Evolutionary conservation across 2,329 filamentous ascomycete species (phyloP), one percentile per base, ranked within the genome.

Genomic region (Fusarium redolens): DNA sequence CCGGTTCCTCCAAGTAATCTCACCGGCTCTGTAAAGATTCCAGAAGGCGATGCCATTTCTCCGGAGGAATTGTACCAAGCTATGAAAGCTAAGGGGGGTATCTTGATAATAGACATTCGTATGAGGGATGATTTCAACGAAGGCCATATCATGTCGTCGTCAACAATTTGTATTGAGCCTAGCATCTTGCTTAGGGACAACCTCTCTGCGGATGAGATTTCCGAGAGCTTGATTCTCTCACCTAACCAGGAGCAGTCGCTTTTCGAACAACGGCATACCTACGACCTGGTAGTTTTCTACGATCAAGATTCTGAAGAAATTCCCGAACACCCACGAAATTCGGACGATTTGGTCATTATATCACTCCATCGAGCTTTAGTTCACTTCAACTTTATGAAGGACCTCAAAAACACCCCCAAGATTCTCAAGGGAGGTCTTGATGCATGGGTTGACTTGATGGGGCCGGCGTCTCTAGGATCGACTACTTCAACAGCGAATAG

Each of bases 261-360:
- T 37, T 97, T 97, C 76, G 90, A 90, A 45, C 85, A 90, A 62
- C 88, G 92, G 18, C 88, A 95, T 71, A 87, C 92, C 62, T 97
- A 93, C 76, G 95, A 98, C 74, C 83, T 98, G 45, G 89, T 99
- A 15, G 93, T 99, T 1, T 96, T 97, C 77, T 97, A 98, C 80
- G 95, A 99, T 80, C 89, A 96, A 73, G 69, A 87, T 79, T 86
- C 93, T 78, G 65, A 88, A 81, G 73, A 85, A 71, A 76, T 97
- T 25, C 70, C 73, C 66, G 65, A 71, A 62, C 76, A 76, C 69
- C 80, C 73, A 60, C 79, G 74, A 30, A 81, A 81, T 58, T 74
- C 81, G 75, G 82, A 81, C 78, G 87, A 81, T 80, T 83, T 77
- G 78, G 89, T 91, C n/a, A 82, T 98, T 25, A 86, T 91, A 72